Percentiles rank a stretch among this genome's conserved stretches.
These are phyloP conservation scores for Delphinella strobiligena DNA, from an alignment of 2,329 filamentous ascomycete genomes.

Conservation along the genomic window DNA sequence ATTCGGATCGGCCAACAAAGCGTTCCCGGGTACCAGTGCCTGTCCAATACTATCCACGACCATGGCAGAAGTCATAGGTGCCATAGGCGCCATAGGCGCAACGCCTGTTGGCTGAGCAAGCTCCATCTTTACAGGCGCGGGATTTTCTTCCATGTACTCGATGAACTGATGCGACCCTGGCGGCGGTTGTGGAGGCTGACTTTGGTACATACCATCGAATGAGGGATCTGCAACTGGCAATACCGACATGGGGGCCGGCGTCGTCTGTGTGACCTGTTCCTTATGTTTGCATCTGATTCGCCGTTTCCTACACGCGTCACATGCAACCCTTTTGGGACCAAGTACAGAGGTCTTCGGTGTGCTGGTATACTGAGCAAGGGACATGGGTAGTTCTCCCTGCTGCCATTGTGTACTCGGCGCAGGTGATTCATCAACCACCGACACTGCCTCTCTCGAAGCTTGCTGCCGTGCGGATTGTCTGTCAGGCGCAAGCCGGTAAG, in stretches of 20 bases:
- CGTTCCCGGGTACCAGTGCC: constrained; percentile 7
- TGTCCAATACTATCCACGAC: constrained; percentile 2
- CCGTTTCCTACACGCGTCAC: constrained; percentile 50
- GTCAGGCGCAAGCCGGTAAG: constrained; percentile 30
- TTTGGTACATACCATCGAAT: not conserved
- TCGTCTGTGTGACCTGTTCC: constrained; percentile 31
- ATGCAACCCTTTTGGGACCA: constrained; percentile 48
- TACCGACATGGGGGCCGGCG: not conserved
- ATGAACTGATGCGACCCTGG: not conserved
- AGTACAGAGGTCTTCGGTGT: constrained; percentile 46
- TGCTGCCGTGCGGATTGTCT: constrained; percentile 31
- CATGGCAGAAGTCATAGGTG: constrained; percentile 3
- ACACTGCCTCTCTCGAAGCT: constrained; percentile 14
- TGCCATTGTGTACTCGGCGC: constrained; percentile 6
- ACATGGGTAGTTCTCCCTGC: constrained; percentile 10
- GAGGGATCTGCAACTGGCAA: not conserved
- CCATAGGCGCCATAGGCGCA: constrained; percentile 3
- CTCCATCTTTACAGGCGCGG: not conserved
- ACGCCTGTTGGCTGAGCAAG: constrained; percentile 1
- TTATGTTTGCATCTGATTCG: constrained; percentile 54
- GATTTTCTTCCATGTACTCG: constrained; percentile 2
- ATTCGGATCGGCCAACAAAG: constrained; percentile 9
- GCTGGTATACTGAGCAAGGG: constrained; percentile 25
- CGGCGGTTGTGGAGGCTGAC: not conserved
- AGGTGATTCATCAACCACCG: constrained; percentile 1